Percentiles rank a stretch among this genome's conserved stretches.
Conservation (phyloP, 768 basidiomycete species). For the Fibroporia radiculosa region DNA sequence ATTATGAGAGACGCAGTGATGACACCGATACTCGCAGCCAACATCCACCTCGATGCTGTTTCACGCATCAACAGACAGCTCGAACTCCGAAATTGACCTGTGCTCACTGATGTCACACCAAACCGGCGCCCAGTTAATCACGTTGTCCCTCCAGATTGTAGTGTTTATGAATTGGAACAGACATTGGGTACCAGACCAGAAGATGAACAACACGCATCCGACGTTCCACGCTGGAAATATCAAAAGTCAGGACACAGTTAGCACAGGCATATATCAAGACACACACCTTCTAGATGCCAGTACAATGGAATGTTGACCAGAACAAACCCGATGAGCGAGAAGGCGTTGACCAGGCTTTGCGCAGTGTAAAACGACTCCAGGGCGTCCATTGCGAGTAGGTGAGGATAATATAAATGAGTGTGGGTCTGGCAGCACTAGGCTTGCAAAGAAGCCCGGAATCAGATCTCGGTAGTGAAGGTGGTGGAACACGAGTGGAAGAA, state of each 20-base stretch:
- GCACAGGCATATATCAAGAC: too few species aligned
- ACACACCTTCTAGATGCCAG: slow-evolving; percentile 48
- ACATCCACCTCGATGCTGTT: slow-evolving; percentile 32
- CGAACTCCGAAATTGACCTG: background rate
- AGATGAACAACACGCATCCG: slow-evolving; percentile 67
- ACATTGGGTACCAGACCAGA: slow-evolving; percentile 53
- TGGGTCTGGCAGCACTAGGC: too few species aligned
- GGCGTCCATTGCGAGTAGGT: too few species aligned
- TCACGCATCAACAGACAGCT: background rate
- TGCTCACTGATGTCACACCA: slow-evolving; percentile 54
- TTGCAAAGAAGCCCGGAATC: too few species aligned
- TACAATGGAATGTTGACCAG: slow-evolving; percentile 43
- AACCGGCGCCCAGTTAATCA: slow-evolving; percentile 34
- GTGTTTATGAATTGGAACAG: slow-evolving; percentile 59
- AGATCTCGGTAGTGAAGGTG: too few species aligned
- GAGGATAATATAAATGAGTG: too few species aligned
- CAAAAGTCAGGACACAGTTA: background rate
- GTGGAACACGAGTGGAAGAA: too few species aligned
- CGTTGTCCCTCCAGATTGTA: slow-evolving; percentile 60
- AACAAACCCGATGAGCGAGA: slow-evolving; percentile 40
- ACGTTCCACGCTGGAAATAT: slow-evolving; percentile 52
- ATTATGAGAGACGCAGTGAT: slow-evolving; percentile 37
- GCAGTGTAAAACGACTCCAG: too few species aligned
- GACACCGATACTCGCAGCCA: slow-evolving; percentile 29
- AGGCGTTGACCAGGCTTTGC: slow-evolving; percentile 12